phyloP scores from a whole-genome alignment of 208 protist genomes.

The Strigomonas oncopelti region DNA sequence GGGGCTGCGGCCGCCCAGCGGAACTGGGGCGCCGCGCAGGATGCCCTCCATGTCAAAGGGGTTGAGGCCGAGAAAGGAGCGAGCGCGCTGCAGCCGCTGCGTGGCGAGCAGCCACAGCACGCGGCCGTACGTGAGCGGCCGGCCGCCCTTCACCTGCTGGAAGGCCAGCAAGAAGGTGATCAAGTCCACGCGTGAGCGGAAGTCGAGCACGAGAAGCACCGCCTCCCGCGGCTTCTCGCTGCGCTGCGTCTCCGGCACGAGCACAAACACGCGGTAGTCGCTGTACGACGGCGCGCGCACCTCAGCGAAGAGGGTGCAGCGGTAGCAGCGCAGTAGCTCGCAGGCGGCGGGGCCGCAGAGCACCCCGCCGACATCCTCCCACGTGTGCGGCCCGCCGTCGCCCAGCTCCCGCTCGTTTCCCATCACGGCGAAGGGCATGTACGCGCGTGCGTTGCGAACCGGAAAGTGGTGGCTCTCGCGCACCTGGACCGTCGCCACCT shows the following conservation, averaged over 20 bases:
- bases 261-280: conserved; percentile 49
- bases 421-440: conserved; percentile 47
- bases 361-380: conserved; percentile 41
- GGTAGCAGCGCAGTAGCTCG: conserved; percentile 45
- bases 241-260: conserved; percentile 34
- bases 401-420: conserved; percentile 32
- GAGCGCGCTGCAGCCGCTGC: conserved; percentile 34
- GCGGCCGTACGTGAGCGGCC: conserved; percentile 53
- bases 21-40: not conserved
- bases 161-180: conserved; percentile 32
- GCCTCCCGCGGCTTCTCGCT: conserved; percentile 26
- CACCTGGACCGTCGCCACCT: conserved; percentile 17
- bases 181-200: conserved; percentile 47
- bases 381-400: conserved; percentile 28
- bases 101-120: conserved; percentile 75
- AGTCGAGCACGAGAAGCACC: conserved; percentile 66
- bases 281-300: conserved; percentile 10
- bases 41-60: conserved; percentile 24
- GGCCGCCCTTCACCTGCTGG: not conserved
- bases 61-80: conserved; percentile 28
- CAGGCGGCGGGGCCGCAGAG: conserved; percentile 50
- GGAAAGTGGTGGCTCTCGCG: conserved; percentile 60
- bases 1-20: not conserved
- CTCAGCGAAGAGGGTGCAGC: conserved; percentile 51
- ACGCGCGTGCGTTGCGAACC: conserved; percentile 26